phyloP scores from a whole-genome alignment of 2,329 filamentous ascomycete genomes.

The Alternaria gaisen region DNA sequence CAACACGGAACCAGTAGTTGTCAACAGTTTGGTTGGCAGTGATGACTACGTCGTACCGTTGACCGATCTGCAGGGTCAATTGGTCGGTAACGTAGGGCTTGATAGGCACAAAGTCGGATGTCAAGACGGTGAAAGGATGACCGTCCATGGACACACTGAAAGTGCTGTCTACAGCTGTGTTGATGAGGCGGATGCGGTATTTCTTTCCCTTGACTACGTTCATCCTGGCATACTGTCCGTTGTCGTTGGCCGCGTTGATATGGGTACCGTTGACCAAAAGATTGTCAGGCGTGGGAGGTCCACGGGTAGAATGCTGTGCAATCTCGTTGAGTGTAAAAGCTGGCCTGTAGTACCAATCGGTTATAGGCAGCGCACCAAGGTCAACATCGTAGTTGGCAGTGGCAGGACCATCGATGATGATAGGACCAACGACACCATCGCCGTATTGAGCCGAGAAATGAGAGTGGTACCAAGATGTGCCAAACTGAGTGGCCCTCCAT shows the following conservation, averaged over 20 bases:
- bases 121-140: constrained; percentile 55
- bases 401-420: constrained; percentile 55
- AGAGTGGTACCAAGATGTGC: constrained; percentile 56
- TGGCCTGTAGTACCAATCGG: constrained; percentile 68
- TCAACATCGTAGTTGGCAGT: constrained; percentile 65
- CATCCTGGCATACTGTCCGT: constrained; percentile 47
- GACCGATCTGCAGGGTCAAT: constrained; percentile 45
- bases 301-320: constrained; percentile 42
- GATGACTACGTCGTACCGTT: constrained; percentile 59
- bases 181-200: constrained; percentile 68
- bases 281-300: constrained; percentile 56
- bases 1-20: constrained; percentile 59
- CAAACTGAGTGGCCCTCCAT: constrained; percentile 63
- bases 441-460: constrained; percentile 56
- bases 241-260: constrained; percentile 52
- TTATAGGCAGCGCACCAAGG: constrained; percentile 66
- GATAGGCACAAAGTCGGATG: constrained; percentile 56
- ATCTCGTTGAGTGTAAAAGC: constrained; percentile 44
- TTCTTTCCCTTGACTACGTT: constrained; percentile 58
- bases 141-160: constrained; percentile 50
- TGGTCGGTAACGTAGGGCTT: constrained; percentile 49
- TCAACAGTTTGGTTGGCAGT: constrained; percentile 54
- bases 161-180: constrained; percentile 53
- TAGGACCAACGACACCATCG: constrained; percentile 53
- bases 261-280: constrained; percentile 66